Percentiles rank a stretch among this genome's conserved stretches.
Conservation (phyloP, 2,329 filamentous ascomycete genomes). For the Didymella lethalis region DNA sequence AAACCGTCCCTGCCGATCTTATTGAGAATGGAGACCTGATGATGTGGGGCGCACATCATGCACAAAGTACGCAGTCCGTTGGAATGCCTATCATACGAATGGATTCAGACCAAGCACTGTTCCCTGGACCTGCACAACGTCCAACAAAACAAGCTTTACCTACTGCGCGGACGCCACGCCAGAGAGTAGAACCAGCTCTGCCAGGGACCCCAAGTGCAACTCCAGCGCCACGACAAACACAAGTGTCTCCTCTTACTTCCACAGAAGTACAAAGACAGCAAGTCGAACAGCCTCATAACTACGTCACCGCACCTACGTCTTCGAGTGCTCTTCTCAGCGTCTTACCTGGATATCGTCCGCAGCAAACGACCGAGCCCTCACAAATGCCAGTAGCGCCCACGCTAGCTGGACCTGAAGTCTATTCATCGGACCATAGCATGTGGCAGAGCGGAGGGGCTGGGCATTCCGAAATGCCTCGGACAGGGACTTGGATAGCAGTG, state of each 20-base stretch:
- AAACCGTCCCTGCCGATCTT: not conserved
- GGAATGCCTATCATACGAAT: not conserved
- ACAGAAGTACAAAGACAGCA: slow-evolving; percentile 22
- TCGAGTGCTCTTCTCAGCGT: not conserved
- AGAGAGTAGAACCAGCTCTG: not conserved
- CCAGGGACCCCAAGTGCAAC: not conserved
- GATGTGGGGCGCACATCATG: not conserved
- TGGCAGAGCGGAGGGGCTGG: slow-evolving; percentile 12
- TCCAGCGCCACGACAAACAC: not conserved
- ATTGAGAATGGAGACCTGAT: not conserved
- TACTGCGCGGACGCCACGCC: not conserved
- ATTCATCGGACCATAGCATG: slow-evolving; percentile 1
- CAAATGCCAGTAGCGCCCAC: not conserved
- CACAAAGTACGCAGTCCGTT: no score
- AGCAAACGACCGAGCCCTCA: not conserved
- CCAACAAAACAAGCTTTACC: not conserved
- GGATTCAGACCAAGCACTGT: not conserved
- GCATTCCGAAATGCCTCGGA: slow-evolving; percentile 1
- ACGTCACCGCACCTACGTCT: not conserved
- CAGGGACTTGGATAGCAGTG: no score
- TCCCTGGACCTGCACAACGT: not conserved
- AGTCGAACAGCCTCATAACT: slow-evolving; percentile 17
- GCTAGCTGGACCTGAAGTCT: not conserved
- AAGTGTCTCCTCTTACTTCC: not conserved
- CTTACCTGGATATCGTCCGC: not conserved